phyloP scores from a whole-genome alignment of 176 grass and related monocot genomes.

The Chloris gayana region DNA sequence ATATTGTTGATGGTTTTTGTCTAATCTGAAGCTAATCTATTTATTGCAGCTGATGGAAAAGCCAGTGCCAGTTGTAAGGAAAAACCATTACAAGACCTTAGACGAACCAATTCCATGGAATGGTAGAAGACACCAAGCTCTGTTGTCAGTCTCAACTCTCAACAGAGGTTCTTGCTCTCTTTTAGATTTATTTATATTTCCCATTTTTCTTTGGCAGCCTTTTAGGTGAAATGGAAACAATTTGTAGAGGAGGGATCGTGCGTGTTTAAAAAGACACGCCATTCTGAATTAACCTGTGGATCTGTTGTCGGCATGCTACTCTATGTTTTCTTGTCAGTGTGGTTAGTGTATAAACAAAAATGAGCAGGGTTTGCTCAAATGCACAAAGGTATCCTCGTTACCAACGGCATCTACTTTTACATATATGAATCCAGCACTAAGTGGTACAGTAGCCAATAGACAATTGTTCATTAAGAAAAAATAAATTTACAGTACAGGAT shows the following conservation, averaged over 20 bases:
- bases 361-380: constrained; percentile 37
- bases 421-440: not conserved
- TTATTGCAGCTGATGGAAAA: constrained; percentile 78
- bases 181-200: constrained; percentile 36
- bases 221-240: constrained; percentile 28
- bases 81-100: constrained; percentile 49
- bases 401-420: constrained; percentile 1
- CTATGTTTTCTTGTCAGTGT: constrained; percentile 27
- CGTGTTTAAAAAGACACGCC: constrained; percentile 44
- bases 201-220: constrained; percentile 27
- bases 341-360: constrained; percentile 38
- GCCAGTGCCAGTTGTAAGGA: constrained; percentile 51
- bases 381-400: constrained; percentile 24
- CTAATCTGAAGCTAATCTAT: constrained; percentile 6
- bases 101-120: constrained; percentile 77
- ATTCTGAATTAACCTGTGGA: constrained; percentile 24
- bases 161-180: constrained; percentile 24
- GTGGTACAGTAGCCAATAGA: not conserved
- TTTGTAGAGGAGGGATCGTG: constrained; percentile 35
- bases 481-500: not conserved
- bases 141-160: constrained; percentile 32
- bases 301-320: constrained; percentile 15
- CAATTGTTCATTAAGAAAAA: not conserved
- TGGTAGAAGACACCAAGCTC: constrained; percentile 60
- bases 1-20: not conserved